Evolutionary conservation across 352 stramenopile genomes (phyloP), one percentile per base, ranked within the genome.

Genomic region (Globisporangium uncinulatum): DNA sequence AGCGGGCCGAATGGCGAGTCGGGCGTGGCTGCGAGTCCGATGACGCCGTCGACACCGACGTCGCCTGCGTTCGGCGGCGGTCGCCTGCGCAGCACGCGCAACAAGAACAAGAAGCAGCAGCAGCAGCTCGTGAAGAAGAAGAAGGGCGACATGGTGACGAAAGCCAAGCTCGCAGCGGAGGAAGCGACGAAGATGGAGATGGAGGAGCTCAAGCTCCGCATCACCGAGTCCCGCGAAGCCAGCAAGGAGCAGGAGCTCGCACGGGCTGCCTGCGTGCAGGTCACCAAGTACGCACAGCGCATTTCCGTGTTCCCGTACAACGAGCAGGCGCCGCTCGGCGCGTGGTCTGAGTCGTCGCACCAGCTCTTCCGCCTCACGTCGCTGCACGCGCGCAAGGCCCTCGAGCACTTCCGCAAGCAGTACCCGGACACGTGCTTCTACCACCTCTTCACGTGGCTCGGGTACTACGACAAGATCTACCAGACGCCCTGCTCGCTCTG

Each of bases 391-490:
- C 79, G 84, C 41, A 88, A 89, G 64, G 84, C 84, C 39, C 69
- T 92, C 59, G 71, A 89, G 51, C 79, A 94, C 57, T 91, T 94
- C 59, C 79, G 81, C 60, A 87, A 87, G 62, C 83, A 94, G 71
- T 77, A 89, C 54, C 84, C 84, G 15, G 83, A 94, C 51, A 89
- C 82, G 54, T 85, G 80, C 67, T 94, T 94, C 56, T 94, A 89
- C 67, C 79, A 94, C 57, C 70, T 94, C 29, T 92, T 92, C 64
- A 86, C 80, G 46, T 94, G 84, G 84, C 69, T 94, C 19, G 79
- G 76, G 49, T 91, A 84, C 70, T 94, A 87, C 62, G 84, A 94
- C 73, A 94, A 94, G 69, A 77, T 92, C 61, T 92, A 94, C 70
- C 82, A 94, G 67, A 92, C 84, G 45, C 79, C 84, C 11, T 94